These are phyloP conservation scores for Fusarium heterosporum DNA, from an alignment of 2,329 filamentous ascomycete genomes.

Conservation along the genomic window DNA sequence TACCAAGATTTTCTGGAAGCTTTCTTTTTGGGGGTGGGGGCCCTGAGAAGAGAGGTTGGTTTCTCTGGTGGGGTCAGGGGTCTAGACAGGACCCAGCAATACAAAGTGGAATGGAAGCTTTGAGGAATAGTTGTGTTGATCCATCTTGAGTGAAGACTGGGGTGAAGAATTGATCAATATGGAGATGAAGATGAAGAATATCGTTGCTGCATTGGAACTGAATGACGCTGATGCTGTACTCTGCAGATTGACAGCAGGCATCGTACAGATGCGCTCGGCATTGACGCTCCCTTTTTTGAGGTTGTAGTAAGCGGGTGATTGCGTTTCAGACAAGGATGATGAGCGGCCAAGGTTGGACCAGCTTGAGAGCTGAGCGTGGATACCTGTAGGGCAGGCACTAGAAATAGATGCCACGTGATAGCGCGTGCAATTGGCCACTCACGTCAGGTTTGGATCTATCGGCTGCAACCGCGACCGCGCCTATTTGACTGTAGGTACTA, in stretches of 20 bases:
- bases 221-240: background rate
- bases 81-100: constrained; percentile 21
- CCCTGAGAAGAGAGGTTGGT: constrained; percentile 18
- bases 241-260: constrained; percentile 6
- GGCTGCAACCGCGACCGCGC: constrained; percentile 25
- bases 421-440: constrained; percentile 27
- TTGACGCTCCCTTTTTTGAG: background rate
- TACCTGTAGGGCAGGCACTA: background rate
- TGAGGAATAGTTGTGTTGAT: background rate
- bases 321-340: constrained; percentile 15
- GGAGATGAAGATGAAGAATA: too few relatives aligned
- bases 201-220: background rate
- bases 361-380: background rate
- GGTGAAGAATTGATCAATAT: background rate
- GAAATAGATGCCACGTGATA: constrained; percentile 31
- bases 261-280: background rate
- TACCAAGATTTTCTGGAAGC: constrained; percentile 24
- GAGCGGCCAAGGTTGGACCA: constrained; percentile 1
- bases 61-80: constrained; percentile 14
- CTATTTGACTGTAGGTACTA: constrained; percentile 17
- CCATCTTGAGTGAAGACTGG: constrained; percentile 4
- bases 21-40: constrained; percentile 17
- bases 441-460: constrained; percentile 14
- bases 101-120: constrained; percentile 12
- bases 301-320: background rate